Conservation (phyloP, 768 basidiomycete genomes). For the Mycena latifolia region DNA sequence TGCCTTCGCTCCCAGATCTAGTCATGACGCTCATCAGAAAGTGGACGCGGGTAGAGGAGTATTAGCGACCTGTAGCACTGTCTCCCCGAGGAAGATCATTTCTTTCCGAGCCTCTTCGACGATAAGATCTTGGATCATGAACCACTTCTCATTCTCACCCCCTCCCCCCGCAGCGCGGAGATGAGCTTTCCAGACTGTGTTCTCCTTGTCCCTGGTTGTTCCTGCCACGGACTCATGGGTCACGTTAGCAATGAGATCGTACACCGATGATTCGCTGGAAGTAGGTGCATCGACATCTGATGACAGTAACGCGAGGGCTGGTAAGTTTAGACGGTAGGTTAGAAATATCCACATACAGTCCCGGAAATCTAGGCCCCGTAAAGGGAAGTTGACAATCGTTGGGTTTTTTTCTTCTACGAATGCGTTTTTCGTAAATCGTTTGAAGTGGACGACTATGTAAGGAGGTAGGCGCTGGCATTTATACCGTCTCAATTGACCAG, state of each 20-base stretch:
- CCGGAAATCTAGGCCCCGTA: slow-evolving; percentile 91
- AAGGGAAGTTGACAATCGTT: slow-evolving; percentile 97
- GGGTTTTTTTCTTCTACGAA: slow-evolving; percentile 99
- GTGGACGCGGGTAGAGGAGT: slow-evolving; percentile 23
- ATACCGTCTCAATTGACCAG: slow-evolving; percentile 87
- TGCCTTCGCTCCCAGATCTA: slow-evolving; percentile 77
- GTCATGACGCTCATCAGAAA: slow-evolving; percentile 16
- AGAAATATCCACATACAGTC: slow-evolving; percentile 76
- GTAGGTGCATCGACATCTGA: slow-evolving; percentile 84
- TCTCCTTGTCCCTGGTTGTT: slow-evolving; percentile 94
- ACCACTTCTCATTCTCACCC: slow-evolving; percentile 93
- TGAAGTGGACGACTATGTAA: slow-evolving; percentile 95
- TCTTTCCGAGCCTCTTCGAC: slow-evolving; percentile 97
- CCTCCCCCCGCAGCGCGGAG: slow-evolving; percentile 81
- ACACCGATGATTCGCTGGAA: slow-evolving; percentile 73
- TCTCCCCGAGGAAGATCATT: slow-evolving; percentile 98
- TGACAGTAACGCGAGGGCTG: slow-evolving; percentile 40
- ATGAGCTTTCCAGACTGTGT: slow-evolving; percentile 94
- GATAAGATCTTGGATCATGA: slow-evolving; percentile 95
- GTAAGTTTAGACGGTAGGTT: slow-evolving; percentile 38
- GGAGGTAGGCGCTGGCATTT: slow-evolving; percentile 91
- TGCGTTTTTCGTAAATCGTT: slow-evolving; percentile 95
- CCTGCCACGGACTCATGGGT: slow-evolving; percentile 96
- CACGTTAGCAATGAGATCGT: slow-evolving; percentile 96
- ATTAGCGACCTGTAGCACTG: slow-evolving; percentile 87